Conservation (phyloP, 495 filamentous ascomycete species). For the Rhypophila decipiens region DNA sequence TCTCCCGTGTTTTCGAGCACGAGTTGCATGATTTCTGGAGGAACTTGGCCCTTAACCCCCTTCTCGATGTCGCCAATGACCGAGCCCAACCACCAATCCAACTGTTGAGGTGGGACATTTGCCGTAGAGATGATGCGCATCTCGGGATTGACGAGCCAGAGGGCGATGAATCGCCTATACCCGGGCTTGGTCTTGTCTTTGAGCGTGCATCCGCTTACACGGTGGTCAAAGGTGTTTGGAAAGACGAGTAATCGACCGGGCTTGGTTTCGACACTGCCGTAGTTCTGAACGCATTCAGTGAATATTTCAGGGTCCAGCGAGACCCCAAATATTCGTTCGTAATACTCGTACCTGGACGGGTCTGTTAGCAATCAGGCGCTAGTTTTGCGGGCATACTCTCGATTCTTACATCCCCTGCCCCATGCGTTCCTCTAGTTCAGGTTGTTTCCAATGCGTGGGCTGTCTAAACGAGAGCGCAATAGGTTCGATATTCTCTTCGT, state of each 20-base stretch:
- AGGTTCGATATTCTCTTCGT: slow-evolving; percentile 52
- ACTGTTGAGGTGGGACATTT: slow-evolving; percentile 52
- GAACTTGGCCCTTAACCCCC: slow-evolving; percentile 7
- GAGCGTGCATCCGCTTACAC: slow-evolving; percentile 42
- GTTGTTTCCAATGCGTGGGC: slow-evolving; percentile 25
- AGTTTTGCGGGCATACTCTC: too few relatives aligned
- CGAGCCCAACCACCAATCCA: slow-evolving; percentile 37
- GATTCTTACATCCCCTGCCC: slow-evolving; percentile 15
- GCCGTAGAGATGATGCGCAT: slow-evolving; percentile 45
- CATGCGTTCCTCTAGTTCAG: not conserved
- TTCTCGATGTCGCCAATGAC: slow-evolving; percentile 8
- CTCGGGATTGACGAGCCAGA: slow-evolving; percentile 54
- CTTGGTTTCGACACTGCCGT: slow-evolving; percentile 23
- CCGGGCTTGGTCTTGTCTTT: slow-evolving; percentile 44
- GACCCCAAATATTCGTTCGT: slow-evolving; percentile 20
- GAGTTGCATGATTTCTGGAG: slow-evolving; percentile 23
- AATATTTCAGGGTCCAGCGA: not conserved
- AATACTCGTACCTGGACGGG: slow-evolving; percentile 16
- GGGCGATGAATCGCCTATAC: slow-evolving; percentile 48
- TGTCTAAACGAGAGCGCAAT: slow-evolving; percentile 49
- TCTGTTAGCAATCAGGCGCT: too few relatives aligned
- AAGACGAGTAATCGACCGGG: slow-evolving; percentile 33
- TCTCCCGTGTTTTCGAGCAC: slow-evolving; percentile 29
- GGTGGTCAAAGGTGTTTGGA: slow-evolving; percentile 45
- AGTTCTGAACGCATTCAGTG: slow-evolving; percentile 18